phyloP scores from a whole-genome alignment of 1,284 basidiomycete species.

The Farysia itapuensis region DNA sequence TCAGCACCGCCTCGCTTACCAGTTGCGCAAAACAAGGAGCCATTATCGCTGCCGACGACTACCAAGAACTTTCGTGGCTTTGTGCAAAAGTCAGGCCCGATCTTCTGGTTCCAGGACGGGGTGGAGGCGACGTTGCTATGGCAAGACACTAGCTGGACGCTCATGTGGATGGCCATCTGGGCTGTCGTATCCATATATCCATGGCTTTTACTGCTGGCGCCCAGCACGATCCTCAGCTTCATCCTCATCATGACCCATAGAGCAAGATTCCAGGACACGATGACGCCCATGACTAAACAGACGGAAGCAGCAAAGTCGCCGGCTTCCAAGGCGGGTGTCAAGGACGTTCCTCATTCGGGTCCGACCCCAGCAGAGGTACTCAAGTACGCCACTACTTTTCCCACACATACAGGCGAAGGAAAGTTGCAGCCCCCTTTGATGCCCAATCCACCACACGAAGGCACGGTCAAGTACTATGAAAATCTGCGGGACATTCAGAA shows the following conservation, averaged over 20 bases:
- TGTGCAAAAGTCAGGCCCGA: slow-evolving; percentile 55
- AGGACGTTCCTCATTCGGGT: neutral
- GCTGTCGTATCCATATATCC: slow-evolving; percentile 53
- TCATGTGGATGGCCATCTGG: slow-evolving; percentile 59
- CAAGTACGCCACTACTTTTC: slow-evolving; percentile 23
- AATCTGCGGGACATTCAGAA: slow-evolving; percentile 60
- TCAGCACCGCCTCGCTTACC: slow-evolving; percentile 49
- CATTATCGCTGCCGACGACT: slow-evolving; percentile 52
- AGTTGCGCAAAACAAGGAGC: slow-evolving; percentile 51
- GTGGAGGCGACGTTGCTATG: slow-evolving; percentile 56
- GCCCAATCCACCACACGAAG: slow-evolving; percentile 55
- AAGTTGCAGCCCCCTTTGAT: slow-evolving; percentile 33
- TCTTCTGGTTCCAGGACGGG: slow-evolving; percentile 58
- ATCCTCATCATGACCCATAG: slow-evolving; percentile 51
- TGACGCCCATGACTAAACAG: slow-evolving; percentile 19
- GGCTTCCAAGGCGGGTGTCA: slow-evolving; percentile 5
- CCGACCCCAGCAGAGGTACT: slow-evolving; percentile 15
- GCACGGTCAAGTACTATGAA: slow-evolving; percentile 54
- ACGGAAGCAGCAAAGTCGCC: slow-evolving; percentile 29
- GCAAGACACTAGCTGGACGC: slow-evolving; percentile 56
- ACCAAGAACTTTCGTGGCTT: slow-evolving; percentile 58
- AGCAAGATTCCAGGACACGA: slow-evolving; percentile 38
- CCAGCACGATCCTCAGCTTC: slow-evolving; percentile 48
- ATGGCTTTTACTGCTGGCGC: slow-evolving; percentile 45
- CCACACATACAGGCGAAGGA: slow-evolving; percentile 23